A percentile compares a stretch with the other conserved stretches of the same genome.
phyloP scores from a whole-genome alignment of 306 rosid genomes.

The Vachellia collinsii region DNA sequence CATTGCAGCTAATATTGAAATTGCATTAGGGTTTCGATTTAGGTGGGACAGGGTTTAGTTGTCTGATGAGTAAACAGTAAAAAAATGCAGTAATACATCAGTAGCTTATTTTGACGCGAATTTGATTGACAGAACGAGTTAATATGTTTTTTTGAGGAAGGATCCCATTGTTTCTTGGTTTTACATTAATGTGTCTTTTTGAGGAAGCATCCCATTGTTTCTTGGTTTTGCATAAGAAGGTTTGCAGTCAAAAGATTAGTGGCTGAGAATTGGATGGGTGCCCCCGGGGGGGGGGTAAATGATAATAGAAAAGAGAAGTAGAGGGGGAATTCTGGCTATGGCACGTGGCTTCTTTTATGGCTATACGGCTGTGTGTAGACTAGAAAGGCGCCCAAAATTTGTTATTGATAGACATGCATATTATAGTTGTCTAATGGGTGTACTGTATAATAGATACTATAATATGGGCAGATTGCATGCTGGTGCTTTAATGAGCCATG shows the following conservation, averaged over 20 bases:
- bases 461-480: neutral
- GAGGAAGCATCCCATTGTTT: neutral
- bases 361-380: neutral
- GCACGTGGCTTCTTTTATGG: neutral
- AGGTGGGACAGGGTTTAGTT: neutral
- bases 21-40: slow-evolving; percentile 18
- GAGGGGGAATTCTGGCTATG: neutral
- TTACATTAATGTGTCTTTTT: neutral
- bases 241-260: neutral
- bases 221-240: neutral
- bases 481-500: neutral
- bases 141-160: neutral
- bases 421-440: neutral
- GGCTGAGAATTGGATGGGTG: too few species aligned
- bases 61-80: neutral
- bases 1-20: neutral
- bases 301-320: neutral
- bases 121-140: neutral
- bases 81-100: neutral
- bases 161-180: neutral
- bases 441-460: neutral
- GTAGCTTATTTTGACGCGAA: neutral
- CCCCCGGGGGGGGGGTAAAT: neutral
- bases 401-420: neutral
- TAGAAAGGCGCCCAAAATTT: neutral